Evolutionary conservation across 1,284 basidiomycete species (phyloP).

Genomic region (Cryptococcus deneoformans): DNA sequence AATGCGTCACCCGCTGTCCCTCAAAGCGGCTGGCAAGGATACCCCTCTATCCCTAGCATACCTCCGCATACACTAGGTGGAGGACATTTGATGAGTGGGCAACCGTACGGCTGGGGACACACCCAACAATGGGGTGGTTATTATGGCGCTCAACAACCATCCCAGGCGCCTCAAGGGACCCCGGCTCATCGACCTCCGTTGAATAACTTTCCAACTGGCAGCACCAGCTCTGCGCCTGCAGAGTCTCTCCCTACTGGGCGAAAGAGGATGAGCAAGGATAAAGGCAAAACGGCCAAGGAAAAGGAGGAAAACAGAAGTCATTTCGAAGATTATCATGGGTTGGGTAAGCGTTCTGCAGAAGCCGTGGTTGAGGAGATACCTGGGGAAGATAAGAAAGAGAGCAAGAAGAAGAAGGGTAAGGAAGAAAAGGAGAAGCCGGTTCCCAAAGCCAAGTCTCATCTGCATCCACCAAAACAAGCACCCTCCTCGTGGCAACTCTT

Average conservation of each 20-base stretch:
- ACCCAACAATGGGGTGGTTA: not conserved
- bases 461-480: conserved; percentile 87
- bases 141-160: not conserved
- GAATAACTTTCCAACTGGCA: conserved; percentile 8
- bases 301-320: not conserved
- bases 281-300: not conserved
- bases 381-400: conserved; percentile 24
- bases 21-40: conserved; percentile 27
- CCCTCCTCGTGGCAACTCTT: conserved; percentile 96
- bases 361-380: conserved; percentile 12
- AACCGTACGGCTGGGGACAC: not conserved
- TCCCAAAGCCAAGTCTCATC: conserved; percentile 52
- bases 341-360: conserved; percentile 34
- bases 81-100: not conserved
- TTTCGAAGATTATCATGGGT: conserved; percentile 18
- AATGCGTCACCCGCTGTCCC: conserved; percentile 10
- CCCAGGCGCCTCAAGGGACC: not conserved
- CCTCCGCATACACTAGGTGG: too few species aligned
- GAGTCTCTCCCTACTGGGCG: conserved; percentile 1
- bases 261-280: conserved; percentile 15
- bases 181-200: conserved; percentile 5
- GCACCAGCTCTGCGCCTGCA: conserved; percentile 5
- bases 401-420: conserved; percentile 38
- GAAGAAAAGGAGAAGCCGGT: conserved; percentile 31
- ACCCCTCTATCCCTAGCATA: conserved; percentile 3